Percentiles rank a stretch among this genome's conserved stretches.
Evolutionary conservation across 768 basidiomycete genomes (phyloP).

Genomic region (Cystobasidium tubakii): DNA sequence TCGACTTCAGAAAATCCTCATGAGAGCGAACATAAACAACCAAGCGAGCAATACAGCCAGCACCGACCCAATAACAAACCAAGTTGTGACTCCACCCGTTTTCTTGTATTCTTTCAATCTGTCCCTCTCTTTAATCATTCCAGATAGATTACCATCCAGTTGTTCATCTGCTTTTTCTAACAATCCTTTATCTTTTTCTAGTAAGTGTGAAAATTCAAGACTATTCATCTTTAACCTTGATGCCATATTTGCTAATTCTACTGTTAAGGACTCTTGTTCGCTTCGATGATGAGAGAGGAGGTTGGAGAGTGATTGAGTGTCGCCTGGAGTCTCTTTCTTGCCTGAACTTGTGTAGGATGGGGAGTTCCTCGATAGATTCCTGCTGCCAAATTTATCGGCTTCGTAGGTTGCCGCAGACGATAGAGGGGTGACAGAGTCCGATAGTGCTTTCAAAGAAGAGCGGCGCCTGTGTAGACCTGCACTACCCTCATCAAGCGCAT

Average conservation of each 20-base stretch:
- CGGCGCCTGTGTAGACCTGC: background rate
- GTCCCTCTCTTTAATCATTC: slow-evolving; percentile 64
- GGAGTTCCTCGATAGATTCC: background rate
- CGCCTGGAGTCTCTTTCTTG: background rate
- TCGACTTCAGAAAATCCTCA: slow-evolving; percentile 10
- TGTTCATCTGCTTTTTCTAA: slow-evolving; percentile 64
- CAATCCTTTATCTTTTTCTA: slow-evolving; percentile 69
- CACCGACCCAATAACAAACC: slow-evolving; percentile 62
- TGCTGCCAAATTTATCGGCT: background rate
- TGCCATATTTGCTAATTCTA: slow-evolving; percentile 76
- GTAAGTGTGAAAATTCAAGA: slow-evolving; percentile 64
- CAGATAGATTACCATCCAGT: slow-evolving; percentile 65
- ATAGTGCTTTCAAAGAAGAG: background rate
- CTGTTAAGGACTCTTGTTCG: slow-evolving; percentile 65
- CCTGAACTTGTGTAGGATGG: background rate
- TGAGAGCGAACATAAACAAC: slow-evolving; percentile 50
- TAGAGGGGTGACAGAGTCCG: background rate
- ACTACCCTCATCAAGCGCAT: background rate
- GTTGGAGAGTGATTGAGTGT: slow-evolving; percentile 21
- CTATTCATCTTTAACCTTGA: slow-evolving; percentile 78
- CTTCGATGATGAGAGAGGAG: slow-evolving; percentile 44
- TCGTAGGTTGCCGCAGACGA: background rate
- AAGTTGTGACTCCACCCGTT: slow-evolving; percentile 67
- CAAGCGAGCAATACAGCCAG: slow-evolving; percentile 63
- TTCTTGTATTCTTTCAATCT: slow-evolving; percentile 61